Evolutionary conservation across 805 yeast genomes (phyloP), one percentile per base, ranked within the genome.

Genomic region (Saccharomycopsis capsularis): DNA sequence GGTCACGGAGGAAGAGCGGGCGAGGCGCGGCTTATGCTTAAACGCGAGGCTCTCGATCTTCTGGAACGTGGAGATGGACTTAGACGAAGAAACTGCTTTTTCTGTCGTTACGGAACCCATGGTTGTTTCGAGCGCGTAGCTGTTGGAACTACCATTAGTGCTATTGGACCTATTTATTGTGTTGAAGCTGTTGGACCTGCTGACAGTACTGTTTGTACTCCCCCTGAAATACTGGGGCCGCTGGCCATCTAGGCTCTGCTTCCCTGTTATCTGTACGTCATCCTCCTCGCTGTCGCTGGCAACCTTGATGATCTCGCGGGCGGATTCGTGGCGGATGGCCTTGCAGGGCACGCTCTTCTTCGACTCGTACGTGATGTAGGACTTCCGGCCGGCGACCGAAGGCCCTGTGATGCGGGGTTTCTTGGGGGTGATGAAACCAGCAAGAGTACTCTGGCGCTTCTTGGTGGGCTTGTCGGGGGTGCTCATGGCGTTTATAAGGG

Each of bases 391-490:
- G n/a, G 37, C 29, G 5, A 29, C 25, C 23, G 44, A 15, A 2
- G 36, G 22, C 18, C 21, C 11, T 6, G 21, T 34, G 25, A 37
- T 36, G 22, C 42, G 41, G 2, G 50, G 43, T 30, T 47, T 47
- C 21, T 47, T 47, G 25, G 18, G 19, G 35, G 24, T 38, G 23
- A 47, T 22, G 21, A 47, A 47, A 9, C 40, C 43, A 3, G 46
- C 18, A 21, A 47, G 38, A 15, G 50, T 47, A 7, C 42, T 23
- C 19, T 47, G 50, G n/a, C n/a, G n/a, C n/a, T n/a, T n/a, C n/a
- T n/a, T n/a, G n/a, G n/a, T n/a, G n/a, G n/a, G n/a, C n/a, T n/a
- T n/a, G n/a, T n/a, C n/a, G n/a, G n/a, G n/a, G n/a, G n/a, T n/a
- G n/a, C n/a, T n/a, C n/a, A n/a, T n/a, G n/a, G n/a, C n/a, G n/a